phyloP scores from a whole-genome alignment of 331 rosid species.

The Malus hybrid region DNA sequence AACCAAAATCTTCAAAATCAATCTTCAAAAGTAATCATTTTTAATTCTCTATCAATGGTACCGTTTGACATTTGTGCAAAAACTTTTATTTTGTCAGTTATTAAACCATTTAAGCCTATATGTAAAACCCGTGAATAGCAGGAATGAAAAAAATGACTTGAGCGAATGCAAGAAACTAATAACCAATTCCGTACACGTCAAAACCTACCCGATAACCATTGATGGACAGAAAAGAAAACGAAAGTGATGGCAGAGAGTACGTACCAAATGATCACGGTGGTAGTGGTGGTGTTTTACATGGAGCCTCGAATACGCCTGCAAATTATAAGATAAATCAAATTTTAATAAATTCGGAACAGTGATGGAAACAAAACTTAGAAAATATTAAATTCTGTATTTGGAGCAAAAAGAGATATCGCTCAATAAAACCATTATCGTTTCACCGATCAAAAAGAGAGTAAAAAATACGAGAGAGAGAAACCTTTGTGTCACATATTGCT shows the following conservation, averaged over 20 bases:
- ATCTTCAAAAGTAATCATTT: too few relatives aligned
- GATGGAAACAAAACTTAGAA: not conserved
- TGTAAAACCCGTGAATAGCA: not conserved
- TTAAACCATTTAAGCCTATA: too few relatives aligned
- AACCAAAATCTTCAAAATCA: not conserved
- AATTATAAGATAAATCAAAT: not conserved
- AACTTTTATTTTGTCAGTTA: not conserved
- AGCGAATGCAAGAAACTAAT: not conserved
- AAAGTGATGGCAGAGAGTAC: not conserved
- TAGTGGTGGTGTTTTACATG: constrained; percentile 2
- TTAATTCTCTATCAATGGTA: not conserved
- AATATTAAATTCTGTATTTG: too few relatives aligned
- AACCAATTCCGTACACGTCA: not conserved
- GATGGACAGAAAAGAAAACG: not conserved
- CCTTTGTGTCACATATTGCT: constrained; percentile 37
- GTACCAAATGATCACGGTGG: not conserved
- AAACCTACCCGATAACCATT: not conserved
- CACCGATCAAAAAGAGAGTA: not conserved
- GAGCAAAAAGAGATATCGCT: not conserved
- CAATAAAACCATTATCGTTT: not conserved
- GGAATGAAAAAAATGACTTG: not conserved
- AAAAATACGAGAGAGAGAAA: not conserved
- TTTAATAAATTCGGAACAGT: not conserved
- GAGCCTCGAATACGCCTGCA: constrained; percentile 22
- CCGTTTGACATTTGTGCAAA: not conserved